phyloP scores from a whole-genome alignment of 2,329 filamentous ascomycete genomes.

The Juglanconis sp. region DNA sequence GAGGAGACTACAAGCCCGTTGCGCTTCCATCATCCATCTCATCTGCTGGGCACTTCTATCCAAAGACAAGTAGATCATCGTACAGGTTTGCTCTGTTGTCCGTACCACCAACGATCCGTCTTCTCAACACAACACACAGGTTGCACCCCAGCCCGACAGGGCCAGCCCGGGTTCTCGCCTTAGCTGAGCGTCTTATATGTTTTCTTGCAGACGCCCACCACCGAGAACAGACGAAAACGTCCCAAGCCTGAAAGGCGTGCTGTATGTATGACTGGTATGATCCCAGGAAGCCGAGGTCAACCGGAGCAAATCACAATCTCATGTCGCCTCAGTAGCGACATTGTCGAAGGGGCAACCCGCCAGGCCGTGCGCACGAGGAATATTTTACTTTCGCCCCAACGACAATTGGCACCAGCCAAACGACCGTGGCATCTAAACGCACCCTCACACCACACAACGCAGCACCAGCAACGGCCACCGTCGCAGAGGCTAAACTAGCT shows the following conservation, averaged over 20 bases:
- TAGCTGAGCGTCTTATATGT: not conserved
- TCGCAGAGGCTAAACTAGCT: not conserved
- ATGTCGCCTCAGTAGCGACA: too few species aligned
- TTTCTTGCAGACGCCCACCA: not conserved
- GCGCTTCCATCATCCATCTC: not conserved
- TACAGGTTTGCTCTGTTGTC: constrained; percentile 9
- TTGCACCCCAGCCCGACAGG: constrained; percentile 3
- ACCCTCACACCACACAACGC: constrained; percentile 2
- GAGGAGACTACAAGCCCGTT: not conserved
- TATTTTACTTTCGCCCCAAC: not conserved
- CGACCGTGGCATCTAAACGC: not conserved
- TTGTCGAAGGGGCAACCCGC: too few species aligned
- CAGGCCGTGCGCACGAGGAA: not conserved
- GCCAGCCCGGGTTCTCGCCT: not conserved
- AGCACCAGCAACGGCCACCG: not conserved
- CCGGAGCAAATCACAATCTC: too few species aligned
- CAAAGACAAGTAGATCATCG: not conserved
- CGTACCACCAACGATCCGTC: not conserved
- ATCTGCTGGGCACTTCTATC: not conserved
- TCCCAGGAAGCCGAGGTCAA: too few species aligned
- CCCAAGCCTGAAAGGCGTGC: too few species aligned
- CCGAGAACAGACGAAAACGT: too few species aligned
- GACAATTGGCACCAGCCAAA: not conserved
- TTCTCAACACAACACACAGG: not conserved
- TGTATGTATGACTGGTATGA: too few species aligned